Percentiles rank a stretch among this genome's conserved stretches.
Conservation (phyloP, 176 grass and related monocot species). For the Zea mays region Zm-B73-REFERENCE-NAM-5.0 NC_050098.1:596501-597000, state of each 20-base stretch:
- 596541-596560: constrained; percentile 15
- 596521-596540: constrained; percentile 21
- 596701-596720: too few species aligned
- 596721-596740: background rate
- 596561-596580: constrained; percentile 33
- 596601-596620: constrained; percentile 72
- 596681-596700: background rate
- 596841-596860: constrained; percentile 53
- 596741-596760: background rate
- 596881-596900: constrained; percentile 78
- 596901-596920: constrained; percentile 83
- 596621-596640: constrained; percentile 79
- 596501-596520: constrained; percentile 54
- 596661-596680: constrained; percentile 76
- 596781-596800: constrained; percentile 81
- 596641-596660: constrained; percentile 83
- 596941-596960: constrained; percentile 48
- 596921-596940: constrained; percentile 97
- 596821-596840: constrained; percentile 39
- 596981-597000: too few species aligned
- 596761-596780: constrained; percentile 60
- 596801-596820: constrained; percentile 84
- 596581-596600: constrained; percentile 38
- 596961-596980: background rate
- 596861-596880: constrained; percentile 66